Conservation (phyloP, 768 basidiomycete genomes). For the Trametes cingulata region DNA sequence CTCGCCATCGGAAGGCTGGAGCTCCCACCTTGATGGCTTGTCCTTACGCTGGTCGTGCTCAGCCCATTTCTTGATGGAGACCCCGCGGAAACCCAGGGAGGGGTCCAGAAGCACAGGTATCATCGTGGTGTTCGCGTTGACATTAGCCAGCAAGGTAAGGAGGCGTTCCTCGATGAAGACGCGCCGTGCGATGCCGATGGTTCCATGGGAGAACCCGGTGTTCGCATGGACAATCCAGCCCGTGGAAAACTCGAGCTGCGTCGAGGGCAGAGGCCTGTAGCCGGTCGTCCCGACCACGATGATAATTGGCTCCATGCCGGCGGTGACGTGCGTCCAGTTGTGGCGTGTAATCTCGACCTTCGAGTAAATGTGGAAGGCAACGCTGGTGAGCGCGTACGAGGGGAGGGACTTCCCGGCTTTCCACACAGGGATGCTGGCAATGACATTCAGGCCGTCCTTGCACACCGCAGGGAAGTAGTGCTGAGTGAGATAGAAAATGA, state of each 20-base stretch:
- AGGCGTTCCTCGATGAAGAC: constrained; percentile 33
- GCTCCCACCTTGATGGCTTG: constrained; percentile 23
- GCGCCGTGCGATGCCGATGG: constrained; percentile 26
- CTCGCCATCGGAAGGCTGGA: constrained; percentile 10
- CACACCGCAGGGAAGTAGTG: constrained; percentile 29
- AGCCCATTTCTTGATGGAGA: constrained; percentile 30
- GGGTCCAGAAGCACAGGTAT: constrained; percentile 21
- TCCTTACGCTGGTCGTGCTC: constrained; percentile 26
- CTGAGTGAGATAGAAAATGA: constrained; percentile 27
- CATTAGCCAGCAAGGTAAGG: constrained; percentile 25
- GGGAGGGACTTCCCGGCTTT: constrained; percentile 8
- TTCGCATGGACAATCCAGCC: constrained; percentile 26
- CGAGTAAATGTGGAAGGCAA: constrained; percentile 28
- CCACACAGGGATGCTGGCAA: constrained; percentile 30
- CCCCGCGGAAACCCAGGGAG: constrained; percentile 20
- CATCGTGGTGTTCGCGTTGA: constrained; percentile 33
- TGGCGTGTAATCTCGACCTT: constrained; percentile 22
- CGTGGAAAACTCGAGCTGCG: constrained; percentile 24
- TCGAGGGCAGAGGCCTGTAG: constrained; percentile 19
- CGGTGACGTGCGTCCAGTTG: constrained; percentile 21
- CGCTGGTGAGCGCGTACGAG: constrained; percentile 25
- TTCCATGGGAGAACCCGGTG: constrained; percentile 28
- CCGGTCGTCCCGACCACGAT: constrained; percentile 30
- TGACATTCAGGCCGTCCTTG: constrained; percentile 25
- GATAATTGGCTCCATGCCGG: constrained; percentile 25